Conservation (phyloP, 176 grass and related monocot genomes). For the Aechmea fasciata region DNA sequence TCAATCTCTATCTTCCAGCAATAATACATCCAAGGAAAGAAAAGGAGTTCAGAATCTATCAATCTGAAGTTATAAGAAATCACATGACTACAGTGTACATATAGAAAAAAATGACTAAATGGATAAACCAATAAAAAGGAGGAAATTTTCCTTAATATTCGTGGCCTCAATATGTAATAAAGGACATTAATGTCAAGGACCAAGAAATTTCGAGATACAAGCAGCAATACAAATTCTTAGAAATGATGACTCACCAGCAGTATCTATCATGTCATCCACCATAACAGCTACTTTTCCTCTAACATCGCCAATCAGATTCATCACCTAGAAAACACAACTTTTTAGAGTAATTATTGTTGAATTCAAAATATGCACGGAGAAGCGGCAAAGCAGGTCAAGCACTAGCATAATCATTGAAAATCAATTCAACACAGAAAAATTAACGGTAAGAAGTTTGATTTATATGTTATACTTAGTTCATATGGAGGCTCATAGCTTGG, state of each 20-base stretch:
- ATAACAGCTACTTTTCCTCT: slow-evolving; percentile 98
- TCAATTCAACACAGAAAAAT: too few species aligned
- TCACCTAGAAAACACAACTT: slow-evolving; percentile 53
- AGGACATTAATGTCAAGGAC: neutral
- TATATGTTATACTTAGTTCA: too few species aligned
- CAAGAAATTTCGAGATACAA: slow-evolving; percentile 10
- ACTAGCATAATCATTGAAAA: slow-evolving; percentile 2
- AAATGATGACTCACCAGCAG: slow-evolving; percentile 53
- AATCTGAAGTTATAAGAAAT: slow-evolving; percentile 6
- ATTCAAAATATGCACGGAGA: neutral
- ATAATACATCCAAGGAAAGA: slow-evolving; percentile 6
- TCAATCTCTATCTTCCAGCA: slow-evolving; percentile 3
- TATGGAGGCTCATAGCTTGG: too few species aligned
- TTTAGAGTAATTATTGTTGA: neutral
- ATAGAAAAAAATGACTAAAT: too few species aligned
- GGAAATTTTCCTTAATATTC: too few species aligned
- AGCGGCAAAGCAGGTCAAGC: slow-evolving; percentile 9
- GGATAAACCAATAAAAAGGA: too few species aligned
- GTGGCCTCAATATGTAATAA: neutral
- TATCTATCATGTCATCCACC: slow-evolving; percentile 99
- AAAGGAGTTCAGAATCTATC: slow-evolving; percentile 3
- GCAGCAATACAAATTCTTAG: slow-evolving; percentile 3
- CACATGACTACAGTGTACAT: too few species aligned
- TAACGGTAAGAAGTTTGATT: too few species aligned
- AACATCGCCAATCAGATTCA: slow-evolving; percentile 99